Percentiles rank a stretch among this genome's conserved stretches.
Evolutionary conservation across 306 rosid species (phyloP).

Genomic region (barrel medic (Medicago truncatula)): MtrunA17r5.0-ANR NC_053043.1:30491501-30492000

Average conservation of each 20-base stretch:
- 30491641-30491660: slow-evolving; percentile 95
- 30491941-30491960: no score
- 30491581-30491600: slow-evolving; percentile 86
- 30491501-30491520: slow-evolving; percentile 95
- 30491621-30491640: slow-evolving; percentile 92
- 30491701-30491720: background rate
- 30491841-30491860: background rate
- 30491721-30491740: background rate
- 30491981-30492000: no score
- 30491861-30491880: background rate
- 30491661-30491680: slow-evolving; percentile 46
- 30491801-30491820: background rate
- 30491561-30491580: slow-evolving; percentile 98
- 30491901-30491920: no score
- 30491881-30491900: no score
- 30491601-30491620: slow-evolving; percentile 82
- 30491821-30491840: background rate
- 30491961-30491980: no score
- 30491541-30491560: slow-evolving; percentile 91
- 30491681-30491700: background rate
- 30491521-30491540: slow-evolving; percentile 89
- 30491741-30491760: background rate
- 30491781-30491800: background rate
- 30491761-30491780: background rate
- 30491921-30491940: no score